These are phyloP conservation scores for Torrubiella hemipterigena DNA, from an alignment of 2,329 filamentous ascomycete genomes.

Conservation along the genomic window DNA sequence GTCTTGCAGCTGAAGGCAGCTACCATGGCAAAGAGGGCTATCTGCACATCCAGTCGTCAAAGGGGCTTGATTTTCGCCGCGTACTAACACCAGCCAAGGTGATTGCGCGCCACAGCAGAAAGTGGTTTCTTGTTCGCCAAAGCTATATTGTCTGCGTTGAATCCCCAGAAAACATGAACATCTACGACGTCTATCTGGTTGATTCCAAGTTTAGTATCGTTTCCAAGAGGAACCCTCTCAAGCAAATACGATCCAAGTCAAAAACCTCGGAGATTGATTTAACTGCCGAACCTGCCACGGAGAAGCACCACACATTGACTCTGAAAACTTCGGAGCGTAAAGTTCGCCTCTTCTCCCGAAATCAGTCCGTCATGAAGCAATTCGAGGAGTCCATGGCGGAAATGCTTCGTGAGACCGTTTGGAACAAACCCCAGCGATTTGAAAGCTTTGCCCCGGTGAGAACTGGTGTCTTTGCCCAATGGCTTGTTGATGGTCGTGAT, in stretches of 20 bases:
- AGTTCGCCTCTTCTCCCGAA: slow-evolving; percentile 80
- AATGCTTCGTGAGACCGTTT: slow-evolving; percentile 74
- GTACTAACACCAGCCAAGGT: slow-evolving; percentile 69
- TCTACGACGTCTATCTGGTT: slow-evolving; percentile 97
- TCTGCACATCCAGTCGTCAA: slow-evolving; percentile 81
- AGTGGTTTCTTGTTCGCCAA: slow-evolving; percentile 97
- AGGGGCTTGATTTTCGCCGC: slow-evolving; percentile 75
- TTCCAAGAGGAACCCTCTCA: slow-evolving; percentile 51
- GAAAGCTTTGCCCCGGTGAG: slow-evolving; percentile 88
- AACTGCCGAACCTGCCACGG: slow-evolving; percentile 20
- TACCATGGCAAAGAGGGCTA: slow-evolving; percentile 97
- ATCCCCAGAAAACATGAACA: slow-evolving; percentile 95
- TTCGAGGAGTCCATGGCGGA: slow-evolving; percentile 87
- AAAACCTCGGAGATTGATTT: slow-evolving; percentile 38
- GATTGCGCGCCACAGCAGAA: slow-evolving; percentile 73
- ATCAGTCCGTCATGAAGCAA: slow-evolving; percentile 78
- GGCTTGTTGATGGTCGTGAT: slow-evolving; percentile 91
- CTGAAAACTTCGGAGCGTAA: slow-evolving; percentile 88
- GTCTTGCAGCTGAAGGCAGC: slow-evolving; percentile 86
- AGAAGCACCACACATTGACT: slow-evolving; percentile 72
- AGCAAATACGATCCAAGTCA: slow-evolving; percentile 43
- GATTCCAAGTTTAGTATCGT: slow-evolving; percentile 78
- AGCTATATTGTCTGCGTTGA: slow-evolving; percentile 98
- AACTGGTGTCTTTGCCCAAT: slow-evolving; percentile 78
- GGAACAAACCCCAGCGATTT: slow-evolving; percentile 77